These are phyloP conservation scores for Kurtzmaniella natalensis DNA, from an alignment of 1,139 yeast species.

Conservation along the genomic window DNA sequence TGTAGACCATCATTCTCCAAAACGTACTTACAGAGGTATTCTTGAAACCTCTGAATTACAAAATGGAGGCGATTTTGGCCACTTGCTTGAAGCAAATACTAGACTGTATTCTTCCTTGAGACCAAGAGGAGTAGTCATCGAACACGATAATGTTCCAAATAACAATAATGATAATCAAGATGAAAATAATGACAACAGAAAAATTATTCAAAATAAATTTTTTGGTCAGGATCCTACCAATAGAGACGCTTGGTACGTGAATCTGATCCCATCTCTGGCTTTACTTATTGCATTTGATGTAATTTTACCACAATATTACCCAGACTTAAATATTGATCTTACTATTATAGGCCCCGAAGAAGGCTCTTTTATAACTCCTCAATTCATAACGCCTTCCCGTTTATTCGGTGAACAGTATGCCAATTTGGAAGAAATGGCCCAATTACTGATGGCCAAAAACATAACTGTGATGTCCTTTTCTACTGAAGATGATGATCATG, in stretches of 20 bases:
- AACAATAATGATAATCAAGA: constrained; percentile 1
- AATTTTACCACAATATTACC: constrained; percentile 27
- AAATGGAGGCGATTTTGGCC: constrained; percentile 36
- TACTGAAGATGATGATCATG: constrained; percentile 24
- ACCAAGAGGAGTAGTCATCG: constrained; percentile 13
- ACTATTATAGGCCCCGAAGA: constrained; percentile 39
- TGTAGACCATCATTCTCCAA: background rate
- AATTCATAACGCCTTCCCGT: constrained; percentile 3
- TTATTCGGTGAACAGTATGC: constrained; percentile 10
- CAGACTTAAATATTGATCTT: constrained; percentile 31
- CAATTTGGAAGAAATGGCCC: constrained; percentile 13
- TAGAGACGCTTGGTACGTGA: constrained; percentile 36
- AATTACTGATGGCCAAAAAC: constrained; percentile 20
- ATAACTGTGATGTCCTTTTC: constrained; percentile 26
- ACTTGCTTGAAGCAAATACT: constrained; percentile 17
- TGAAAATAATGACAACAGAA: constrained; percentile 1
- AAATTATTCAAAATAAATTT: constrained; percentile 10
- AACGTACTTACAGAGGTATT: background rate
- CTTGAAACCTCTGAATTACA: background rate
- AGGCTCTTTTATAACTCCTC: constrained; percentile 18
- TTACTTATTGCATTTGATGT: constrained; percentile 30
- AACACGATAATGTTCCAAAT: constrained; percentile 7
- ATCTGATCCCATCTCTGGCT: constrained; percentile 27
- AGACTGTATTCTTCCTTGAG: background rate
- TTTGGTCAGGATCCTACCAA: constrained; percentile 35